Evolutionary conservation across 495 filamentous ascomycete species (phyloP), one percentile per base, ranked within the genome.

Genomic region (Talaromyces thailandensis): DNA sequence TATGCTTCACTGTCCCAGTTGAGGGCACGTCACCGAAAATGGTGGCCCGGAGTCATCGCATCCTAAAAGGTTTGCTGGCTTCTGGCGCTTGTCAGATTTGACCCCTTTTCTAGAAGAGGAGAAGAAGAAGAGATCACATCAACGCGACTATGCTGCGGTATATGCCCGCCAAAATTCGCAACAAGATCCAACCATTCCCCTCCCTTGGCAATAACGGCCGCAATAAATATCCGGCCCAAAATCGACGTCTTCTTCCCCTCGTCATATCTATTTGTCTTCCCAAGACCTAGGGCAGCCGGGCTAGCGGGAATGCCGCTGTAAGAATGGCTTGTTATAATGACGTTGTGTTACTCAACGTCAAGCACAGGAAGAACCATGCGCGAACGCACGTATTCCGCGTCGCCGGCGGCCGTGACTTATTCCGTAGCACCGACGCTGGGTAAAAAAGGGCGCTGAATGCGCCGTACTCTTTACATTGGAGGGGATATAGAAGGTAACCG

Each of bases 301-400:
- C 68, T 64, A 6, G 68, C 71, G 7, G 69, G 70, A 60, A 72
- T 69, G 1, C 71, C 69, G 1, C 67, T 69, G 37, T 73, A 75
- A 4, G 71, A 73, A 60, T 75, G 73, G 61, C 71, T 64, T 12
- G 73, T 43, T 3, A 74, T 55, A 8, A 72, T 58, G 9, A 72
- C 64, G 21, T 73, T 66, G 51, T 64, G 64, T 26, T 70, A 65
- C 24, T 64, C 67, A 18, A 68, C 61, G 32, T 70, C 71, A 1
- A 73, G 63, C 3, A 71, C 28, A 2, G 66, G 55, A n/a, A 48
- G 57, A 26, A 59, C 18, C 57, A 59, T 40, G 11, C 57, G 57
- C 18, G 31, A 43, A 18, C 73, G 66, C 16, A 62, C 67, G 11
- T 67, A 61, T 26, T 71, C 66, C 2, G 67, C 31, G 18, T 67